These are phyloP conservation scores for Nannizziopsis barbatae DNA, from an alignment of 2,329 filamentous ascomycete species.

Conservation along the genomic window DNA sequence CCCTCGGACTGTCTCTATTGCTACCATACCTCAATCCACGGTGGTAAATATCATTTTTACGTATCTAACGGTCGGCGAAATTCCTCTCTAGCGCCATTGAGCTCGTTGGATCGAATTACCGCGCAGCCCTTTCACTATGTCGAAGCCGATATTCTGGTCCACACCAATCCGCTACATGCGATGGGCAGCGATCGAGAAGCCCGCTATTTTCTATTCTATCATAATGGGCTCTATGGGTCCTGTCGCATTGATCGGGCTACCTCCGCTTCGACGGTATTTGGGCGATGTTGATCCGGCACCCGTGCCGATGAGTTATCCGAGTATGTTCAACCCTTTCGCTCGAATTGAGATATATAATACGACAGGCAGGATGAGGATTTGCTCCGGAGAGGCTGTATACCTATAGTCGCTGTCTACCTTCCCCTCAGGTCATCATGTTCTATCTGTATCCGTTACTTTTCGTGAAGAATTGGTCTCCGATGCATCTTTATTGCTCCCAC, in stretches of 20 bases:
- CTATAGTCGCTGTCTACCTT: background rate
- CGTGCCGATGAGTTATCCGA: conserved; percentile 83
- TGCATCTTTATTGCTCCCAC: background rate
- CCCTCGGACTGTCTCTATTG: background rate
- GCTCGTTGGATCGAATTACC: background rate
- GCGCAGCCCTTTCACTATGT: conserved; percentile 26
- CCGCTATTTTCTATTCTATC: conserved; percentile 82
- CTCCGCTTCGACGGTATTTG: conserved; percentile 58
- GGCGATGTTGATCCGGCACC: conserved; percentile 62
- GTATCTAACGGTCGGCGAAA: too few species aligned
- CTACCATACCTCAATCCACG: background rate
- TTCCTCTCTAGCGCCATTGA: background rate
- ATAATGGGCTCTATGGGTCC: conserved; percentile 64
- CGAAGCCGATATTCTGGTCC: conserved; percentile 68
- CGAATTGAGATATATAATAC: background rate
- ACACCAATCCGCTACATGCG: conserved; percentile 72
- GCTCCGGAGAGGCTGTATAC: too few species aligned
- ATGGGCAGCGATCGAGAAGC: conserved; percentile 80
- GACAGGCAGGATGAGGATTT: too few species aligned
- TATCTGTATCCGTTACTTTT: background rate
- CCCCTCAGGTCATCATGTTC: background rate
- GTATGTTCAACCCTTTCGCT: conserved; percentile 48
- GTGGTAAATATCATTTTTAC: background rate
- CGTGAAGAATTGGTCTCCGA: too few species aligned
- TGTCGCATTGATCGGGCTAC: conserved; percentile 56